Evolutionary conservation across 305 asterid genomes (phyloP), one percentile per base, ranked within the genome.

Genomic region (Fraxinus nigra): DNA sequence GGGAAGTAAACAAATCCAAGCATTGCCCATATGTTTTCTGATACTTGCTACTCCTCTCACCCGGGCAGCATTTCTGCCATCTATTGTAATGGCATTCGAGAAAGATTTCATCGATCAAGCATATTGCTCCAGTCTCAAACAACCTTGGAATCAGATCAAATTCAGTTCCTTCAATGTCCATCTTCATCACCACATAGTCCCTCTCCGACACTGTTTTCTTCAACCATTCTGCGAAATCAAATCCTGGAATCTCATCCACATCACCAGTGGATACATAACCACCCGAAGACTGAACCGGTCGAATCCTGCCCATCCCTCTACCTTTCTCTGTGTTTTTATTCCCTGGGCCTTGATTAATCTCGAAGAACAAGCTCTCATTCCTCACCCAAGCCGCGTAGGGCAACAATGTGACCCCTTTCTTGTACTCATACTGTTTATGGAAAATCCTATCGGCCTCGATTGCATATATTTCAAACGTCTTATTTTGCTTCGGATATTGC

Each of bases 131-230:
- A 8, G 86, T 79, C 30, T 81, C 81, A 1, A 81, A 35, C 85
- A 90, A 69, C 8, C 83, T 87, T 7, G 54, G 72, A 0, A 89
- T 34, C 56, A 91, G 28, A 35, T 63, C 51, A 9, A 89, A 78
- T 81, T 91, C 92, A 0, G 90, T 85, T 33, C 94, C 94, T 65
- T 91, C 92, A 3, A 89, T 81, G 38, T 91, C 94, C 90, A 91
- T 91, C 79, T 91, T 91, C 90, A 91, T 79, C 82, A 89, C 91
- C 77, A 89, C 90, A 26, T 78, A 91, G 72, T 89, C 94, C 14
- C 46, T 82, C 67, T 80, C 72, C 20, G 77, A 24, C 3, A 87
- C 89, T 0, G 84, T 83, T 6, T 54, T 79, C 82, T 59, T 37
- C 56, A 91, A 70, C 92, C 94, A 91, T 2, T 89, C 91, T 6